These are phyloP conservation scores for Umbelopsis sp. DNA, from an alignment of 192 early-diverging fungal genomes.

Conservation along the genomic window DNA sequence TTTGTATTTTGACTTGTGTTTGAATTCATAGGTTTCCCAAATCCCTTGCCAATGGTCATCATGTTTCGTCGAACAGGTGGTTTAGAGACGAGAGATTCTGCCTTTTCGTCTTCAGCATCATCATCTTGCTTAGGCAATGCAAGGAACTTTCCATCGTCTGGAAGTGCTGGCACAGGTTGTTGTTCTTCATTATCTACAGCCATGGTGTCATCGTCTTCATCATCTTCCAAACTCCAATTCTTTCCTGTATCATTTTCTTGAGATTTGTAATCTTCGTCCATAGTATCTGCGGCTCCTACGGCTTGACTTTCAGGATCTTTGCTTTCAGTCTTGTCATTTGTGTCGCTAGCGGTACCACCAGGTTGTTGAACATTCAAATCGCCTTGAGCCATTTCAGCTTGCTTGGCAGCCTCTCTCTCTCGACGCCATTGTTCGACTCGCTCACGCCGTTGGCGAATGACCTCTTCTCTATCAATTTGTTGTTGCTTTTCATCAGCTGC, in stretches of 20 bases:
- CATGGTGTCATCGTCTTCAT: conserved; percentile 64
- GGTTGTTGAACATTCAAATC: conserved; percentile 36
- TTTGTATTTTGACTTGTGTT: neutral
- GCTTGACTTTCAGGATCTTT: neutral
- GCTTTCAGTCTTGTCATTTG: conserved; percentile 20
- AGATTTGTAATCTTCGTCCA: conserved; percentile 20
- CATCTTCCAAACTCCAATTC: conserved; percentile 62
- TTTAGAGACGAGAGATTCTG: conserved; percentile 14
- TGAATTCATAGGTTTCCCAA: neutral
- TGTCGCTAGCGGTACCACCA: conserved; percentile 31
- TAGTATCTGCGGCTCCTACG: conserved; percentile 16
- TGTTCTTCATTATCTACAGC: conserved; percentile 29
- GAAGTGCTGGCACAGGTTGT: neutral
- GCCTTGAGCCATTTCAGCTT: conserved; percentile 47
- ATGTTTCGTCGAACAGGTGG: conserved; percentile 15
- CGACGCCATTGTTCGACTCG: conserved; percentile 81
- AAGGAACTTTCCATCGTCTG: neutral
- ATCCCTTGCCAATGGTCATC: conserved; percentile 1
- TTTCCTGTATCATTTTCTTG: conserved; percentile 30
- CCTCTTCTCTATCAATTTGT: conserved; percentile 60
- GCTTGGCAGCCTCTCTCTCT: conserved; percentile 56
- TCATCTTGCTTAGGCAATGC: conserved; percentile 7
- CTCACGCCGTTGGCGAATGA: conserved; percentile 74
- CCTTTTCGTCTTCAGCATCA: conserved; percentile 15
- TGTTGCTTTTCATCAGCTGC: conserved; percentile 19